Evolutionary conservation across 2,329 filamentous ascomycete species (phyloP).

Genomic region (Penicillium paneum): DNA sequence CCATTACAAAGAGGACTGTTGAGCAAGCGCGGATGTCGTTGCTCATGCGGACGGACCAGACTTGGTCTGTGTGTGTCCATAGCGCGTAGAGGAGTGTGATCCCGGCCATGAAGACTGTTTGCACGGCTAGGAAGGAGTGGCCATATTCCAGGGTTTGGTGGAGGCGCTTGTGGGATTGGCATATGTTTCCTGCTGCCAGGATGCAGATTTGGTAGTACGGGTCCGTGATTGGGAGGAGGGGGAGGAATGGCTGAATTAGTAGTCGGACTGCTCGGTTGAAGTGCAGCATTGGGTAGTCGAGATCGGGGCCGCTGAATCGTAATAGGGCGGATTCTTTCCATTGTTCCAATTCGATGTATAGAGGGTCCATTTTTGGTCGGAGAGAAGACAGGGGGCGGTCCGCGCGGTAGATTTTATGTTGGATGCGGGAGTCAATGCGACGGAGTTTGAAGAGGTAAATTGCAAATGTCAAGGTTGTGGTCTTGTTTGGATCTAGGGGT

Average conservation of each 20-base stretch:
- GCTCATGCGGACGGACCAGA: slow-evolving; percentile 50
- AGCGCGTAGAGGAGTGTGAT: slow-evolving; percentile 39
- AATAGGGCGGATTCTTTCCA: slow-evolving; percentile 45
- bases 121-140: slow-evolving; percentile 40
- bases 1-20: slow-evolving; percentile 50
- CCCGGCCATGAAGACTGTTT: slow-evolving; percentile 40
- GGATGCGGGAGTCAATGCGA: slow-evolving; percentile 49
- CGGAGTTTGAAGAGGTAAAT: slow-evolving; percentile 48
- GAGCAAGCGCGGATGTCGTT: slow-evolving; percentile 52
- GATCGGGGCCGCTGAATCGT: slow-evolving; percentile 37
- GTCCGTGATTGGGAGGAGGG: slow-evolving; percentile 46
- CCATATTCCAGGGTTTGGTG: slow-evolving; percentile 41
- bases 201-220: slow-evolving; percentile 47
- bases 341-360: slow-evolving; percentile 47
- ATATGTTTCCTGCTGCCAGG: slow-evolving; percentile 37
- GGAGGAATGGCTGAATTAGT: slow-evolving; percentile 51
- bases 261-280: slow-evolving; percentile 52
- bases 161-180: slow-evolving; percentile 38
- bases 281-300: slow-evolving; percentile 50
- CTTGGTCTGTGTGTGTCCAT: slow-evolving; percentile 44
- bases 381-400: slow-evolving; percentile 47
- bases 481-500: slow-evolving; percentile 28
- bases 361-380: slow-evolving; percentile 48
- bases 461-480: slow-evolving; percentile 42
- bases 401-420: slow-evolving; percentile 52